Percentiles rank a stretch among this genome's conserved stretches.
phyloP scores from a whole-genome alignment of 2,329 filamentous ascomycete genomes.

The Colletotrichum sansevieriae region DNA sequence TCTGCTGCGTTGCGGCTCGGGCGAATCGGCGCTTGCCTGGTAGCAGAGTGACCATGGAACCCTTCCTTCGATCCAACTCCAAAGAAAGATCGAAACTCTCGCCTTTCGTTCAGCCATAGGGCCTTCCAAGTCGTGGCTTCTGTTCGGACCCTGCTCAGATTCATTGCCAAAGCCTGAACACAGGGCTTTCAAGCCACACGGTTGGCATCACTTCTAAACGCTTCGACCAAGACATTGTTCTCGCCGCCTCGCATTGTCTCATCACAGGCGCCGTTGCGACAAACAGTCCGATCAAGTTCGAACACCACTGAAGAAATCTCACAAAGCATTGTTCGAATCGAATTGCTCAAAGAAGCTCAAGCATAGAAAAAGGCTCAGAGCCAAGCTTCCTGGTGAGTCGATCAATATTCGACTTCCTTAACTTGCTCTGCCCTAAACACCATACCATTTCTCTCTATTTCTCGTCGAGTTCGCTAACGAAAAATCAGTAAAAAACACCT shows the following conservation, averaged over 20 bases:
- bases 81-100: too few species aligned
- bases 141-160: too few species aligned
- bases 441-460: too few species aligned
- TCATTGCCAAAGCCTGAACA: too few species aligned
- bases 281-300: background rate
- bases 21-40: too few species aligned
- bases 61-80: too few species aligned
- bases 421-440: background rate
- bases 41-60: too few species aligned
- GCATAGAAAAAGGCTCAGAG: background rate
- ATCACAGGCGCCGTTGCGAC: background rate
- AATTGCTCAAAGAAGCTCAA: background rate
- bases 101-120: too few species aligned
- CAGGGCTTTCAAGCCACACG: background rate
- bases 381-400: background rate
- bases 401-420: background rate
- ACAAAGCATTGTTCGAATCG: slow-evolving; percentile 20
- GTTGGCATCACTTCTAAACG: background rate
- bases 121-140: too few species aligned
- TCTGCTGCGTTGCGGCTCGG: too few species aligned
- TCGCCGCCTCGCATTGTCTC: background rate
- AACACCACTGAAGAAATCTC: background rate
- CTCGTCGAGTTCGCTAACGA: background rate
- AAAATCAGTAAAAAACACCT: background rate
- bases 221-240: background rate